Percentiles rank a stretch among this genome's conserved stretches.
Conservation (phyloP, 2,329 filamentous ascomycete genomes). For the Blastomyces parvus region DNA sequence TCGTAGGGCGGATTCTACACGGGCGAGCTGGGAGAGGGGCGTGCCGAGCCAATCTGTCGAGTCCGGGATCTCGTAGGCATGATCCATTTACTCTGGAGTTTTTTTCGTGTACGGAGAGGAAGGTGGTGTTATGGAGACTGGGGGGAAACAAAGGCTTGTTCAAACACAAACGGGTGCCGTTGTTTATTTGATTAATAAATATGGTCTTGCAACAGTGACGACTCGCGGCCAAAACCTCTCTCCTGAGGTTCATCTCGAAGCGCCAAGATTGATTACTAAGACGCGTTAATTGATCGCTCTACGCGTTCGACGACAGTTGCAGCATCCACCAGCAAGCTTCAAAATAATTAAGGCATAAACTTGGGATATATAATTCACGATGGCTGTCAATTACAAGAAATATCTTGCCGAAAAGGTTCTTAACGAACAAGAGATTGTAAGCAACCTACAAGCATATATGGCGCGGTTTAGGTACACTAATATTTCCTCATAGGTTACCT, state of each 20-base stretch:
- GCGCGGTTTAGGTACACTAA: background rate
- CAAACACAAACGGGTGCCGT: background rate
- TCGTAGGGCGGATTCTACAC: constrained; percentile 71
- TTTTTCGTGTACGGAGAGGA: background rate
- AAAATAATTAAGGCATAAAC: background rate
- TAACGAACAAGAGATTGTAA: constrained; percentile 62
- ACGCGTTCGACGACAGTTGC: background rate
- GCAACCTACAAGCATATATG: constrained; percentile 21
- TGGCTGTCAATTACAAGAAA: constrained; percentile 51
- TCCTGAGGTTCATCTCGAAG: background rate
- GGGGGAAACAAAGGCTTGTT: constrained; percentile 7
- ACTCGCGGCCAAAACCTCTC: background rate
- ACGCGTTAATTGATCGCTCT: constrained; percentile 33
- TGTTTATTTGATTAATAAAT: background rate
- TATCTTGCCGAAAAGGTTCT: constrained; percentile 69
- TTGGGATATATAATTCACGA: constrained; percentile 19
- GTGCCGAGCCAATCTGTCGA: constrained; percentile 43
- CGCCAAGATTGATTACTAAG: constrained; percentile 35
- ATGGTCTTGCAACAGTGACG: background rate
- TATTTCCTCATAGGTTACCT: constrained; percentile 58
- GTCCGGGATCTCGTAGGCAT: constrained; percentile 33
- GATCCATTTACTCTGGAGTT: constrained; percentile 23
- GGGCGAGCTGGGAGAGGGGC: constrained; percentile 35
- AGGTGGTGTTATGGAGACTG: constrained; percentile 2
- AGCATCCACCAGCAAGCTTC: background rate